Percentiles rank a stretch among this genome's conserved stretches.
Conservation (phyloP, 805 yeast genomes). For the Candida awuae region DNA sequence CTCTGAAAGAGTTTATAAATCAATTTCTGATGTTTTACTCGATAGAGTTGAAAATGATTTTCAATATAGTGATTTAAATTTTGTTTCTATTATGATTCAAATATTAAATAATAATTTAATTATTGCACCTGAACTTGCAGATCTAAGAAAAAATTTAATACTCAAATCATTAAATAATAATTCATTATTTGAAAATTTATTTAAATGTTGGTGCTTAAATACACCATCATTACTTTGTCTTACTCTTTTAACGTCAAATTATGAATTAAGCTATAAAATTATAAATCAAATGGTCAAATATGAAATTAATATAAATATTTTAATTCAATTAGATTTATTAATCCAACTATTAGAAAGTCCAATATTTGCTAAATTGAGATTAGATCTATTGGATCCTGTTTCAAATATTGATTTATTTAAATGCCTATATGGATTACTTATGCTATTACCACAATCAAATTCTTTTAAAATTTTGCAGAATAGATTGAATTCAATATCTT, state of each 20-base stretch:
- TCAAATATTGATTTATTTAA: conserved; percentile 73
- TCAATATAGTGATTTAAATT: conserved; percentile 46
- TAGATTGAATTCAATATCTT: conserved; percentile 56
- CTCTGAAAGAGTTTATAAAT: conserved; percentile 75
- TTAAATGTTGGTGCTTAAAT: conserved; percentile 87
- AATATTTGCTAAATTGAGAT: conserved; percentile 74
- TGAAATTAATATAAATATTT: conserved; percentile 69
- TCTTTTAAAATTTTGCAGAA: conserved; percentile 79
- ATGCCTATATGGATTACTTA: conserved; percentile 82
- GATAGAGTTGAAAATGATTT: conserved; percentile 30
- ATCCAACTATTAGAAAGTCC: conserved; percentile 91
- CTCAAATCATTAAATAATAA: conserved; percentile 36
- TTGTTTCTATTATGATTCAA: conserved; percentile 75
- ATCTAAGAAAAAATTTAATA: conserved; percentile 57
- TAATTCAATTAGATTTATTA: conserved; percentile 81
- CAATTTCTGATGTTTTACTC: conserved; percentile 63
- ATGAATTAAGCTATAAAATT: conserved; percentile 79
- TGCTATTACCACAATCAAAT: conserved; percentile 90
- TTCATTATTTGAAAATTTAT: conserved; percentile 66
- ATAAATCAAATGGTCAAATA: conserved; percentile 72
- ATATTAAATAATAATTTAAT: conserved; percentile 79
- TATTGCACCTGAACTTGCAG: conserved; percentile 73
- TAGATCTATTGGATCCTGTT: conserved; percentile 85
- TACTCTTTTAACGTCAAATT: conserved; percentile 79
- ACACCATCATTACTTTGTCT: conserved; percentile 82